Conservation (phyloP, 129 eudicot species). For the Arctium lappa region DNA sequence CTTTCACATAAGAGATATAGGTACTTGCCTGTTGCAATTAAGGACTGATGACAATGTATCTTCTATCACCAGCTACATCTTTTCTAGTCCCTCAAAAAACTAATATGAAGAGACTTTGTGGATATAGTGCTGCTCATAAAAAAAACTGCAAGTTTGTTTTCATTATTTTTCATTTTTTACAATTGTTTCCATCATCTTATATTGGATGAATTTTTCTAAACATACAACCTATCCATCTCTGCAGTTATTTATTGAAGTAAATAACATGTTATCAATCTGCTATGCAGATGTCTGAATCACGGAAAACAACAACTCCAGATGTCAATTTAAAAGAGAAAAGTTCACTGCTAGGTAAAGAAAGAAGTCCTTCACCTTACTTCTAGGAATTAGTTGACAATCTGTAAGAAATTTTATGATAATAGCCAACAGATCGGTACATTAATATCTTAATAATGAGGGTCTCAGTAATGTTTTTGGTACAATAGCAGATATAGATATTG, state of each 20-base stretch:
- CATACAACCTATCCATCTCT: neutral
- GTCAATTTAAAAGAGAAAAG: constrained; percentile 42
- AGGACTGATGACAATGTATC: neutral
- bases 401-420: neutral
- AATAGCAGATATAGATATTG: constrained; percentile 76
- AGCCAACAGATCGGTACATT: neutral
- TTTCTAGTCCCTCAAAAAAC: neutral
- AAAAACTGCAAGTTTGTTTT: neutral
- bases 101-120: constrained; percentile 1
- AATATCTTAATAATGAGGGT: constrained; percentile 16
- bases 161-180: neutral
- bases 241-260: constrained; percentile 5
- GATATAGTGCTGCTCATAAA: neutral
- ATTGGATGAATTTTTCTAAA: constrained; percentile 10
- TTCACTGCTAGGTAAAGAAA: constrained; percentile 54
- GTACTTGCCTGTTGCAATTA: constrained; percentile 4
- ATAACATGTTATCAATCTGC: constrained; percentile 7
- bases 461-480: constrained; percentile 17
- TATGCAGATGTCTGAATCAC: constrained; percentile 63
- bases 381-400: neutral
- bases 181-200: neutral
- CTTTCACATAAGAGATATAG: neutral
- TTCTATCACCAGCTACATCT: neutral
- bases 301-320: constrained; percentile 43
- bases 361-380: constrained; percentile 1